These are phyloP conservation scores for Cytospora mali DNA, from an alignment of 2,329 filamentous ascomycete species.

Conservation along the genomic window DNA sequence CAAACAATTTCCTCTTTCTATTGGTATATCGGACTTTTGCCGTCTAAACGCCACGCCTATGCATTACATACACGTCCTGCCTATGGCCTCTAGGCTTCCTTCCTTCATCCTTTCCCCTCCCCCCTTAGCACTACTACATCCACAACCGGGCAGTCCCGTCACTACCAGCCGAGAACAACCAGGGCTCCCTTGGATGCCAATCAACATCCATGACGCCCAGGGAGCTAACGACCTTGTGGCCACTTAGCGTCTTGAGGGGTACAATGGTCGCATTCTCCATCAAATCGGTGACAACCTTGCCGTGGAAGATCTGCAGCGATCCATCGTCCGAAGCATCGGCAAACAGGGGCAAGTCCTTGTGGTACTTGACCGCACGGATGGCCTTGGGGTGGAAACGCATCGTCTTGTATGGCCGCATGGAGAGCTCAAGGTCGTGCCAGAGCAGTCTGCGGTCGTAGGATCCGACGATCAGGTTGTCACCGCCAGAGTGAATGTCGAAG, in stretches of 20 bases:
- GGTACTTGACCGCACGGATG: constrained; percentile 86
- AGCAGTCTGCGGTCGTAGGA: constrained; percentile 92
- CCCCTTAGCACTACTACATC: constrained; percentile 60
- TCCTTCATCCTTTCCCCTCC: neutral
- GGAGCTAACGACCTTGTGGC: constrained; percentile 83
- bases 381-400: constrained; percentile 93
- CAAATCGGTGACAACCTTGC: constrained; percentile 89
- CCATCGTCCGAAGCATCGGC: constrained; percentile 96
- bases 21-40: constrained; percentile 26
- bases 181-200: constrained; percentile 94
- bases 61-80: constrained; percentile 13
- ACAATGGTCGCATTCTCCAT: constrained; percentile 98
- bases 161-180: constrained; percentile 91
- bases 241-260: constrained; percentile 88
- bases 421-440: constrained; percentile 96
- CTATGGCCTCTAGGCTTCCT: neutral
- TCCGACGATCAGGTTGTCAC: constrained; percentile 91
- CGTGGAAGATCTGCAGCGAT: constrained; percentile 93
- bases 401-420: constrained; percentile 89
- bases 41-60: constrained; percentile 28
- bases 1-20: constrained; percentile 9
- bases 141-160: constrained; percentile 92
- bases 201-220: constrained; percentile 91
- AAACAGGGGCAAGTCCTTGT: constrained; percentile 81
- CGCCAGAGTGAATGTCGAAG: constrained; percentile 89